A percentile compares a stretch with the other conserved stretches of the same genome.
Evolutionary conservation across 129 eudicot species (phyloP).

Genomic region (Deinandra increscens): DNA sequence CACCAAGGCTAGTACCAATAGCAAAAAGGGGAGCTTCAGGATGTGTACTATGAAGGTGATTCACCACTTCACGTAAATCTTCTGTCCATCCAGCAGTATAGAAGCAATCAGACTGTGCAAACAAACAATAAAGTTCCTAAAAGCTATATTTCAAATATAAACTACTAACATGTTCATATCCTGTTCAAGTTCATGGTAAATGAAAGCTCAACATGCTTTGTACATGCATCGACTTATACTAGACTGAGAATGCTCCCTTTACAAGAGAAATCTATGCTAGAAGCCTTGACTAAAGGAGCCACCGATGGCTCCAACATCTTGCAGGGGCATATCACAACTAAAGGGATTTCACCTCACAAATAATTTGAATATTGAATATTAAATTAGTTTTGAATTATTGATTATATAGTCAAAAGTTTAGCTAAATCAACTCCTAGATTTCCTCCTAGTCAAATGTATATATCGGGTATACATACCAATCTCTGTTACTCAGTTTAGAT

Average conservation of each 20-base stretch:
- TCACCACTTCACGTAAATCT: slow-evolving; percentile 60
- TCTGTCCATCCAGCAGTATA: slow-evolving; percentile 83
- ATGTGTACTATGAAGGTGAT: slow-evolving; percentile 51
- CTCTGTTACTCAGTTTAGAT: too few species aligned
- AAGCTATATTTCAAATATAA: background rate
- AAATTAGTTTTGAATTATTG: too few species aligned
- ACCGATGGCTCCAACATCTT: too few species aligned
- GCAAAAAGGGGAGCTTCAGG: slow-evolving; percentile 62
- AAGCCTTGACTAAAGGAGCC: too few species aligned
- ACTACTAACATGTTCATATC: background rate
- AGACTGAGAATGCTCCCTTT: slow-evolving; percentile 3
- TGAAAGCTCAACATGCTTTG: background rate
- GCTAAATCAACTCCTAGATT: too few species aligned
- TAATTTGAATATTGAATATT: too few species aligned
- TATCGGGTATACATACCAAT: too few species aligned
- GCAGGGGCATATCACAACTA: too few species aligned
- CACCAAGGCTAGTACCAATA: slow-evolving; percentile 89
- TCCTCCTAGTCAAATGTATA: too few species aligned
- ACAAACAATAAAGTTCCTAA: background rate
- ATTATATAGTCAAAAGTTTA: too few species aligned
- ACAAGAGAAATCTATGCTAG: background rate
- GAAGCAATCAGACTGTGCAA: slow-evolving; percentile 72
- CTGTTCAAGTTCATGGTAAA: background rate
- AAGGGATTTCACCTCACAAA: too few species aligned
- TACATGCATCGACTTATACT: background rate